These are phyloP conservation scores for Aspergillus olivimuriae DNA, from an alignment of 495 filamentous ascomycete species.

Conservation along the genomic window DNA sequence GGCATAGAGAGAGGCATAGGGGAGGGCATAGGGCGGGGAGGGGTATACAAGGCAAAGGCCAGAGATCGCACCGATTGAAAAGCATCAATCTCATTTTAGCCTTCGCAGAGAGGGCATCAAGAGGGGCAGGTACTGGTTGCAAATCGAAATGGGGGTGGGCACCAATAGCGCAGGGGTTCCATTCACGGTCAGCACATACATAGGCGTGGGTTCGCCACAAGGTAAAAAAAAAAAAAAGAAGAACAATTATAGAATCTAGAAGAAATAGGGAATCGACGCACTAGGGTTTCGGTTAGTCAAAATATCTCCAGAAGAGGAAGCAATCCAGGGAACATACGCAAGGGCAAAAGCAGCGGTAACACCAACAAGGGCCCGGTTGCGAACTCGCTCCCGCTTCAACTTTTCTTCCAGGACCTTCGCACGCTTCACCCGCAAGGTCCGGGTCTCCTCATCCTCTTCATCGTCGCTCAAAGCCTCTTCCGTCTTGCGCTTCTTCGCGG, in stretches of 20 bases:
- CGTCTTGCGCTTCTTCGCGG: conserved; percentile 69
- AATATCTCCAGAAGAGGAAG: neutral
- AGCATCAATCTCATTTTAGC: neutral
- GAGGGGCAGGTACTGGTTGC: too few species aligned
- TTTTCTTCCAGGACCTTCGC: conserved; percentile 66
- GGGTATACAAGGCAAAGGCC: neutral
- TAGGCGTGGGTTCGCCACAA: too few species aligned
- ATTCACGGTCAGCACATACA: neutral
- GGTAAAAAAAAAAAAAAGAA: neutral
- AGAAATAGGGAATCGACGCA: conserved; percentile 43
- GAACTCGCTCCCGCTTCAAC: conserved; percentile 73
- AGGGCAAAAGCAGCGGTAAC: conserved; percentile 77
- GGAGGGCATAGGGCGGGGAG: neutral
- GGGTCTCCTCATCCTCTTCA: conserved; percentile 49
- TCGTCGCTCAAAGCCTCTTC: conserved; percentile 56
- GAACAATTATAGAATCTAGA: conserved; percentile 17
- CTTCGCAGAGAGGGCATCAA: neutral
- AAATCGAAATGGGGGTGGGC: too few species aligned
- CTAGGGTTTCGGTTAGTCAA: conserved; percentile 23
- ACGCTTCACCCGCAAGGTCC: conserved; percentile 61
- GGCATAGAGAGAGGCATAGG: neutral
- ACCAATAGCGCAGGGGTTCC: neutral
- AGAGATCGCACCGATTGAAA: neutral
- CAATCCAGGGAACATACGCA: conserved; percentile 54
- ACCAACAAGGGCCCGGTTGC: conserved; percentile 76